Percentiles rank a stretch among this genome's conserved stretches.
phyloP scores from a whole-genome alignment of 257 asterid genomes.

The Lycium ferocissimum region DNA sequence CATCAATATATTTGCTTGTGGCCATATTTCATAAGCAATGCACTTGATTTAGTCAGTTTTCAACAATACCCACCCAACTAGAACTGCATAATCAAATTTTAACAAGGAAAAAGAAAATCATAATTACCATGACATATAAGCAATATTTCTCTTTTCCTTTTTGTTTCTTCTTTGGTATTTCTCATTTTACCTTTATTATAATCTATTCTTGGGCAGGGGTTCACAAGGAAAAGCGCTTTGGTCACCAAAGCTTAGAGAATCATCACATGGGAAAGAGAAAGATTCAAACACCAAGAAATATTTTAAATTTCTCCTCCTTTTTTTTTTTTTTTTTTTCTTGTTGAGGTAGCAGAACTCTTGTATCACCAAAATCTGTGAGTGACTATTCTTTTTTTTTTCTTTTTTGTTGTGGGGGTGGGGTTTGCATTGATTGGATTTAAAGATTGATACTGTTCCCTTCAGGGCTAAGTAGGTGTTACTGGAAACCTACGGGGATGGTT shows the following conservation, averaged over 20 bases:
- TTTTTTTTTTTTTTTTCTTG: background rate
- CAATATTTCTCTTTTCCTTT: background rate
- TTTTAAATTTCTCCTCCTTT: background rate
- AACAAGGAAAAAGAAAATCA: background rate
- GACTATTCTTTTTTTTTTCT: no score
- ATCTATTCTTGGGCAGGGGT: background rate
- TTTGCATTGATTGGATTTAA: background rate
- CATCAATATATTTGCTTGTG: background rate
- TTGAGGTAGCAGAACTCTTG: background rate
- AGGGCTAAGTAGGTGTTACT: background rate
- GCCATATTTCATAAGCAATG: background rate
- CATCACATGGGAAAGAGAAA: background rate
- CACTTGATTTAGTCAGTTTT: background rate
- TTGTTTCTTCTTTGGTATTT: background rate
- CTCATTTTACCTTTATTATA: background rate
- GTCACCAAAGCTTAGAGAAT: background rate
- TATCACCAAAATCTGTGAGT: no score
- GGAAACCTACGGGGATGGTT: background rate
- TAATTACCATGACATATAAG: background rate
- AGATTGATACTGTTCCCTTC: background rate
- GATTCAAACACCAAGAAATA: background rate
- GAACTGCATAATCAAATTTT: background rate
- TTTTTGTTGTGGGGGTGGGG: no score
- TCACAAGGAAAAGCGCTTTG: background rate
- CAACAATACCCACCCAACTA: background rate